Evolutionary conservation across 192 early-diverging fungal genomes (phyloP).

Genomic region (Backusella australiensis): DNA sequence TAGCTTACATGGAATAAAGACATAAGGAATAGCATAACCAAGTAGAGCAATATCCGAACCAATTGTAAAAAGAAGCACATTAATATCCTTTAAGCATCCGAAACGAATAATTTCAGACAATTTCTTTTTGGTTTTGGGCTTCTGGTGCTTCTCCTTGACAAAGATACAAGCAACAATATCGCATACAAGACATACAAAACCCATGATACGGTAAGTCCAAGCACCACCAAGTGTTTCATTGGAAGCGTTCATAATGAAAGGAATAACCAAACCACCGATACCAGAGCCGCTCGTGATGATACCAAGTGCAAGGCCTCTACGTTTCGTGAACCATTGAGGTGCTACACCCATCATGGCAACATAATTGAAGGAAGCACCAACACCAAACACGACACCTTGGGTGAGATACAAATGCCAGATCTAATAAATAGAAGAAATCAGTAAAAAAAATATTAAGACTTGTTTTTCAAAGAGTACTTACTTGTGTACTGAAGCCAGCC

Average conservation of each 20-base stretch:
- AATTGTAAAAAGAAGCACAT: conserved; percentile 18
- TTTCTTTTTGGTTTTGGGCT: neutral
- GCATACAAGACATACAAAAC: conserved; percentile 22
- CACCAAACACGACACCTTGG: conserved; percentile 58
- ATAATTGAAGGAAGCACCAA: conserved; percentile 37
- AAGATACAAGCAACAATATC: neutral
- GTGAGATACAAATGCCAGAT: conserved; percentile 61
- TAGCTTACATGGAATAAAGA: conserved; percentile 20
- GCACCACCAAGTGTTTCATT: conserved; percentile 48
- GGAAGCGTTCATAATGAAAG: conserved; percentile 53
- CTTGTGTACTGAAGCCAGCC: conserved; percentile 31
- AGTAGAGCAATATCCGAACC: conserved; percentile 16
- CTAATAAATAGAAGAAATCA: conserved; percentile 17
- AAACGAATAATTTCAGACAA: conserved; percentile 12
- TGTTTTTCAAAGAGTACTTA: neutral
- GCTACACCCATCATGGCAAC: conserved; percentile 33
- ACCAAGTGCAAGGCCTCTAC: conserved; percentile 54
- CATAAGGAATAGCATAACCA: conserved; percentile 31
- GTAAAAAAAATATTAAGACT: neutral
- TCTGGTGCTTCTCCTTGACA: conserved; percentile 6
- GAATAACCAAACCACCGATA: conserved; percentile 66
- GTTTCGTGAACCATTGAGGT: conserved; percentile 57
- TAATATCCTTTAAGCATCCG: conserved; percentile 14
- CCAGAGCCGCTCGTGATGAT: conserved; percentile 62
- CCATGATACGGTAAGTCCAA: conserved; percentile 45